Conservation (phyloP, 1,139 yeast genomes). For the Suhomyces taliae region DNA sequence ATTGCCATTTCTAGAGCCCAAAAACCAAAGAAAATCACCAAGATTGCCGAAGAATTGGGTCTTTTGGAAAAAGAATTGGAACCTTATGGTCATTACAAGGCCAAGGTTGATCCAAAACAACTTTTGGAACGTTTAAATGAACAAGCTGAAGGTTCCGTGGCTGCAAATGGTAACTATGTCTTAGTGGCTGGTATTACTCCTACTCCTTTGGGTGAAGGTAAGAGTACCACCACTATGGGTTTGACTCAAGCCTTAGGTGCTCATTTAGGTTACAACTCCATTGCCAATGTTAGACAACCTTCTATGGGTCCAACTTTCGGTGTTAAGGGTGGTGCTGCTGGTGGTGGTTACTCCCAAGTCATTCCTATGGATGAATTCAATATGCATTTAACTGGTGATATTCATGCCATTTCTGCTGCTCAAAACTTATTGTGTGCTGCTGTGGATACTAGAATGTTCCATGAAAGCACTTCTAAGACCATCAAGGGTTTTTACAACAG, state of each 20-base stretch:
- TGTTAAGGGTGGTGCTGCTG: constrained; percentile 99
- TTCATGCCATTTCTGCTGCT: constrained; percentile 96
- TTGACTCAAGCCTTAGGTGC: constrained; percentile 96
- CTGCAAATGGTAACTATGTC: constrained; percentile 78
- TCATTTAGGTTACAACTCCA: constrained; percentile 78
- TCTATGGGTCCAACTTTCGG: constrained; percentile 99
- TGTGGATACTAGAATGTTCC: constrained; percentile 96
- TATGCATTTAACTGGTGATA: constrained; percentile 97
- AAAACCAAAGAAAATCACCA: constrained; percentile 78
- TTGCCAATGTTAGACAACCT: constrained; percentile 97
- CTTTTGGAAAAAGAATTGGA: constrained; percentile 81
- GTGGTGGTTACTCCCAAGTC: constrained; percentile 98
- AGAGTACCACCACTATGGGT: constrained; percentile 96
- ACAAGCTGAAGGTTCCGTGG: constrained; percentile 47
- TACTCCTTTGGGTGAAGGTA: constrained; percentile 98
- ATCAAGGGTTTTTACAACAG: constrained; percentile 83
- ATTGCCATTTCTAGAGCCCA: constrained; percentile 90
- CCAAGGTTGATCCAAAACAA: constrained; percentile 69
- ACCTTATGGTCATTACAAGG: constrained; percentile 90
- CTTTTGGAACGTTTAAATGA: constrained; percentile 59
- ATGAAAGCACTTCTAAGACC: constrained; percentile 85
- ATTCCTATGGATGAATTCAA: constrained; percentile 99
- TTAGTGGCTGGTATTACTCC: constrained; percentile 98
- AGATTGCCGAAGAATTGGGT: constrained; percentile 84
- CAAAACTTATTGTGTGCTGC: constrained; percentile 96